Base-by-base conservation (phyloP, 208 protist species). In the Leptomonas pyrrhocoris region DNA sequence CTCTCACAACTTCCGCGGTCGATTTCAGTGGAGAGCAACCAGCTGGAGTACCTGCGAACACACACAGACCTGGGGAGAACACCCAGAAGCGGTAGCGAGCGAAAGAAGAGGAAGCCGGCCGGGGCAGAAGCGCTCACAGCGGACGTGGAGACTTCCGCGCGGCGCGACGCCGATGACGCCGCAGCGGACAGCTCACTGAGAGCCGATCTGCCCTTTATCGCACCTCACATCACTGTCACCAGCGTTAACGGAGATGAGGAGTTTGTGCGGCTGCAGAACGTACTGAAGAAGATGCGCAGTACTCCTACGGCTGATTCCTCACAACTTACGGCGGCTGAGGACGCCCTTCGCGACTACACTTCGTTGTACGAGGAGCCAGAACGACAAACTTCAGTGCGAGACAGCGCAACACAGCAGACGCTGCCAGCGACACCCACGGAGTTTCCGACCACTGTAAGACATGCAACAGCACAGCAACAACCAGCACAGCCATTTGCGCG, bases 1-100 rank as follows among this genome's bases (percentile, higher is more conserved):
- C 69, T 75, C 19, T 15, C 30, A 2, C 61, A 57, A 15, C 18
- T 79, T 9, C 55, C 38, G 0, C 60, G 53, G 0, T 53, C 60
- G 49, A 63, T 45, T 4, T 36, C 56, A 0, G 28, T 85, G 16
- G 48, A 58, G 19, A 73, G 79, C 36, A 69, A 85, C 28, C 67
- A 76, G 31, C 57, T 79, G 0, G 28, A 55, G 4, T 59, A 73
- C 40, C 66, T 85, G 1, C 70, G 51, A 6, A 31, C 30, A 7
- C 46, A 77, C 31, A 73, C 75, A 3, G 36, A 50, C 0, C 19
- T 79, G 0, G 40, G 74, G 11, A 30, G 16, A 9, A 55, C 31
- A 56, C 12, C 1, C 5, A 9, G 9, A 7, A 15, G 28, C 50
- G 9, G 34, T 9, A 9, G 9, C 9, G 34, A 38, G 34, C 34